Evolutionary conservation across 2,329 filamentous ascomycete genomes (phyloP).

Genomic region (Atkinsonella hypoxylon): DNA sequence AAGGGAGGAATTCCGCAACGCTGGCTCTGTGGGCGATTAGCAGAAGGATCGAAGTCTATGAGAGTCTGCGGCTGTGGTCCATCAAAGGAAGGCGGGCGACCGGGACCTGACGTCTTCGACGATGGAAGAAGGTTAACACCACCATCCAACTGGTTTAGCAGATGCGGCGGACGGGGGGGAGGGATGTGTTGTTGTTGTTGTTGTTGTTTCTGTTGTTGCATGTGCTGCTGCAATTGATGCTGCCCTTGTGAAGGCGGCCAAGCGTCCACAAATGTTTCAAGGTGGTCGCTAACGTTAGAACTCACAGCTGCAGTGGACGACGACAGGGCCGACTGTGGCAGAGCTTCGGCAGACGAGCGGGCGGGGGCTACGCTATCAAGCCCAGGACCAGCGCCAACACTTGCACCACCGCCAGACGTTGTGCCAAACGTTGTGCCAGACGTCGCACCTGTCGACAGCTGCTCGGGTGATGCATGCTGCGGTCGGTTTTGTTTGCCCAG

Average conservation of each 20-base stretch:
- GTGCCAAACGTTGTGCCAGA: constrained; percentile 12
- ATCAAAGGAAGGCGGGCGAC: constrained; percentile 18
- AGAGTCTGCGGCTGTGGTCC: constrained; percentile 19
- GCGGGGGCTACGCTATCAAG: constrained; percentile 11
- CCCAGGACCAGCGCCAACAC: not conserved
- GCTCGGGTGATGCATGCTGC: constrained; percentile 41
- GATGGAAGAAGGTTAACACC: constrained; percentile 18
- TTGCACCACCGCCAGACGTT: not conserved
- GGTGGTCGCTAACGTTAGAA: constrained; percentile 31
- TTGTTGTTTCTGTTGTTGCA: constrained; percentile 14
- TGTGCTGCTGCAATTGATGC: constrained; percentile 11
- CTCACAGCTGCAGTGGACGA: constrained; percentile 31
- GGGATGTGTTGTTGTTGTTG: constrained; percentile 16
- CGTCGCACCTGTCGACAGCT: constrained; percentile 22
- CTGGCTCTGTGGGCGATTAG: constrained; percentile 40
- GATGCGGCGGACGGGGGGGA: constrained; percentile 18
- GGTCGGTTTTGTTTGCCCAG: constrained; percentile 45
- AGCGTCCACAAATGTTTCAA: constrained; percentile 26
- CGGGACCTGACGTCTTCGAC: constrained; percentile 19
- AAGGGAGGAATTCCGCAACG: constrained; percentile 28
- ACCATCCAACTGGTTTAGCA: constrained; percentile 18
- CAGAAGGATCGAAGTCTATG: constrained; percentile 28
- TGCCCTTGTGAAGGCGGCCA: constrained; percentile 11
- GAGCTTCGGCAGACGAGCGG: constrained; percentile 19
- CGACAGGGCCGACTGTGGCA: constrained; percentile 35